Base-by-base conservation (phyloP, 129 eudicot genomes). In the Chrysanthemum makinoi region DNA sequence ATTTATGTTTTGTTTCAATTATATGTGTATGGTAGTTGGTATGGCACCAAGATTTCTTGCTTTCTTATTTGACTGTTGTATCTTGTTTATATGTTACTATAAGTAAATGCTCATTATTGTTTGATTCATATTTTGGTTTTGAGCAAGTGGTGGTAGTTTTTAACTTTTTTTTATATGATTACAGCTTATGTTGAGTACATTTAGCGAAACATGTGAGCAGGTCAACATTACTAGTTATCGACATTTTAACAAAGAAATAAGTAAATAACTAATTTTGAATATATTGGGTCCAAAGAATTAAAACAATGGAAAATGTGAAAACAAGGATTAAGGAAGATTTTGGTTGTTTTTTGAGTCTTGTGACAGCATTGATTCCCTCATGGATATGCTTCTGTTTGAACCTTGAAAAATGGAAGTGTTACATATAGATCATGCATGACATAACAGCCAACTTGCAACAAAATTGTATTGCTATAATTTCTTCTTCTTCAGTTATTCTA, bases 1-100 rank as follows among this genome's bases (percentile, higher is more conserved):
- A 64, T 15, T 74, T 59, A 49, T 50, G 60, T 58, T 46, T 74
- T 46, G 69, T 52, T 70, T 24, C 17, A 77, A 50, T 39, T 39
- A 20, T 56, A 30, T 44, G 12, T 75, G 57, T 60, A 59, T 20
- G 75, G 82, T 85, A 64, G 89, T 81, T 81, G 86, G 74, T 72
- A 74, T 59, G 77, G 73, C 67, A 22, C 73, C 68, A 58, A 72
- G 57, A 20, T 58, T 51, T 49, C 55, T 70, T 62, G 52, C 44
- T 39, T 56, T 52, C 62, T 56, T 56, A 13, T 16, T 56, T 56
- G 17, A 61, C 28, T 28, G 15, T 2, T 69, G 12, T 68, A 22
- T 60, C 6, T 60, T 6, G 19, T 69, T 48, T 22, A 22, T 22
- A 1, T 22, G 20, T 9, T 47, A 16, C 20, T 11, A 66, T 24